Evolutionary conservation across 2,329 filamentous ascomycete species (phyloP).

Genomic region (Beauveria brongniartii): DNA sequence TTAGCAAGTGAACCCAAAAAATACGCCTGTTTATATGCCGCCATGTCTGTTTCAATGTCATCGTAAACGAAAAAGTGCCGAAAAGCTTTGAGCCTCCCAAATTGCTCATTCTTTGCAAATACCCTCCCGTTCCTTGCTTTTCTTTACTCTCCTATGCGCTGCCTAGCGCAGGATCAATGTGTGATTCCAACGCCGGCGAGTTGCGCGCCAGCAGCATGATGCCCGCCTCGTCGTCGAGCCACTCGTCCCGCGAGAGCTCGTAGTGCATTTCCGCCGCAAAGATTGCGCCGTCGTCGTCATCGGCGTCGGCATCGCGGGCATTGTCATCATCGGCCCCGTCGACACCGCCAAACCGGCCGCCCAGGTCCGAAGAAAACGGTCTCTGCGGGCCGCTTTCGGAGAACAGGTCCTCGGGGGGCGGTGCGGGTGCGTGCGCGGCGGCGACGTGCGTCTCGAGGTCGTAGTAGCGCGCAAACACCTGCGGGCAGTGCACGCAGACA

Average conservation of each 20-base stretch:
- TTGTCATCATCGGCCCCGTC: neutral
- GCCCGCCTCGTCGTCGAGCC: constrained; percentile 36
- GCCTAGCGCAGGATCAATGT: constrained; percentile 26
- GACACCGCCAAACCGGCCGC: constrained; percentile 17
- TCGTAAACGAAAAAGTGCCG: too few species aligned
- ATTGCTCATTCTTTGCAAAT: too few species aligned
- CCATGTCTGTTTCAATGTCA: too few species aligned
- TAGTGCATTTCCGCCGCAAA: constrained; percentile 28
- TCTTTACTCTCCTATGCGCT: neutral
- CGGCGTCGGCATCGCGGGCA: constrained; percentile 11
- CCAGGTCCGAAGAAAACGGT: constrained; percentile 6
- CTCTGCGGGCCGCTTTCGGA: constrained; percentile 13
- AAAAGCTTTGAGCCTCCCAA: neutral
- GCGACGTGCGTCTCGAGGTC: constrained; percentile 41
- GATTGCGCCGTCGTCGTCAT: constrained; percentile 16
- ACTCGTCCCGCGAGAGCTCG: constrained; percentile 28
- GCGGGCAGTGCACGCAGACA: constrained; percentile 36
- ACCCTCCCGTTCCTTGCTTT: too few species aligned
- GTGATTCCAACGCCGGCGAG: constrained; percentile 16
- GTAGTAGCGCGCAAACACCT: constrained; percentile 41
- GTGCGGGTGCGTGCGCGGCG: constrained; percentile 21
- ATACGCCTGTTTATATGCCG: too few species aligned
- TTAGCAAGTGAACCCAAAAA: neutral
- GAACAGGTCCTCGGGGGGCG: constrained; percentile 13
- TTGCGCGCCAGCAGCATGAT: constrained; percentile 32